Conservation (phyloP, 23 red algal genomes). For the Gracilaria gracilis region DNA sequence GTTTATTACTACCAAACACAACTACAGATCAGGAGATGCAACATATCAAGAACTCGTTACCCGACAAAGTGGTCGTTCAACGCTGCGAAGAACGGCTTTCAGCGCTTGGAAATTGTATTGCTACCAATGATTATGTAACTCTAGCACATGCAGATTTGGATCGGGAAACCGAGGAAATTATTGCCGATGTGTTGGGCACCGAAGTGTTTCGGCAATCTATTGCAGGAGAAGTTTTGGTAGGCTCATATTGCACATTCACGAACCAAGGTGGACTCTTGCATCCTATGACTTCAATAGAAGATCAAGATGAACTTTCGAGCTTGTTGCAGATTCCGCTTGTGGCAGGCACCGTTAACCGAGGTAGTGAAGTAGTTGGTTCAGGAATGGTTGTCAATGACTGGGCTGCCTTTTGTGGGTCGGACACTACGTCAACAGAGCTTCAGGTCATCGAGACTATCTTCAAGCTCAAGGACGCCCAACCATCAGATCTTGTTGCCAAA, state of each 20-base stretch:
- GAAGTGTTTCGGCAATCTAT: conserved; percentile 93
- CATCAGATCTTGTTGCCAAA: conserved; percentile 50
- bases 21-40: conserved; percentile 94
- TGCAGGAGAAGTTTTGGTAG: conserved; percentile 93
- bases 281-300: conserved; percentile 88
- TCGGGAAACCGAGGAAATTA: conserved; percentile 89
- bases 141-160: conserved; percentile 91
- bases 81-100: conserved; percentile 88
- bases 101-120: conserved; percentile 93
- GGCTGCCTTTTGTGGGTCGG: conserved; percentile 90
- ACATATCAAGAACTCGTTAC: conserved; percentile 91
- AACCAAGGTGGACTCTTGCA: conserved; percentile 97
- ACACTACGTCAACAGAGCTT: conserved; percentile 89
- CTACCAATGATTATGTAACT: conserved; percentile 93
- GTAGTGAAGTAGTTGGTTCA: conserved; percentile 91
- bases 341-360: conserved; percentile 91
- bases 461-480: conserved; percentile 75
- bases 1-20: conserved; percentile 89
- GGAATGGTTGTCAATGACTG: conserved; percentile 96
- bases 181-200: conserved; percentile 91
- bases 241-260: conserved; percentile 93
- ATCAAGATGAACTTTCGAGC: conserved; percentile 92
- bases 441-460: conserved; percentile 92
- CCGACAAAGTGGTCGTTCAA: conserved; percentile 89
- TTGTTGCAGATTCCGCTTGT: conserved; percentile 95